phyloP scores from a whole-genome alignment of 257 asterid genomes.

The Solanum neorickii region DNA sequence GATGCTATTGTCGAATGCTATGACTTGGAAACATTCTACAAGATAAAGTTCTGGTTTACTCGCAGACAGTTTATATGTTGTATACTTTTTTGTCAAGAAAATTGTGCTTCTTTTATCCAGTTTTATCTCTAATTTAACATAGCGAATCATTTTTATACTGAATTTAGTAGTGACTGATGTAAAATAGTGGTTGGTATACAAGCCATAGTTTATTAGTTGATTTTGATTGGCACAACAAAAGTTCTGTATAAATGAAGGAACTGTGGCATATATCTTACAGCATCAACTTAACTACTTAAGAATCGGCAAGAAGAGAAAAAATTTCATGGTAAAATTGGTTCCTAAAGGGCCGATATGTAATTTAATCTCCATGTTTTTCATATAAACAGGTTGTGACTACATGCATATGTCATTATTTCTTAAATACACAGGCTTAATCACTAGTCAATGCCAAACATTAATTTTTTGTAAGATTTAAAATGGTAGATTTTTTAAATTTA shows the following conservation, averaged over 20 bases:
- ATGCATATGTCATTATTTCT: not conserved
- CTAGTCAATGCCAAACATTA: not conserved
- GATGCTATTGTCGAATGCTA: not conserved
- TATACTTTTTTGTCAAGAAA: not conserved
- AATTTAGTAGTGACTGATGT: not conserved
- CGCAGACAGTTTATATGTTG: not conserved
- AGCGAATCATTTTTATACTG: not conserved
- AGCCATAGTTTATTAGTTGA: not conserved
- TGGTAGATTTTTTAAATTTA: not conserved
- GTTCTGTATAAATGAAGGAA: not conserved
- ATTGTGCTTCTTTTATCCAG: not conserved
- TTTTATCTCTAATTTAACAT: not conserved
- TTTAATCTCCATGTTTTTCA: not conserved
- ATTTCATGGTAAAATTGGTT: not conserved
- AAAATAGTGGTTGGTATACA: not conserved
- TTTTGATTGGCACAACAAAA: not conserved
- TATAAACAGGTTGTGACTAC: not conserved
- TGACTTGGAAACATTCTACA: not conserved
- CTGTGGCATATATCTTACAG: not conserved
- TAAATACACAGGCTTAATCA: not conserved
- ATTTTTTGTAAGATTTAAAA: not conserved
- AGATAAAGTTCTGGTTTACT: not conserved
- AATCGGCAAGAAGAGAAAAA: not conserved
- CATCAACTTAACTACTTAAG: not conserved
- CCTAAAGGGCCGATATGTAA: not conserved